These are phyloP conservation scores for Cystoisospora suis DNA, from an alignment of 169 alveolate genomes.

Conservation along the genomic window DNA sequence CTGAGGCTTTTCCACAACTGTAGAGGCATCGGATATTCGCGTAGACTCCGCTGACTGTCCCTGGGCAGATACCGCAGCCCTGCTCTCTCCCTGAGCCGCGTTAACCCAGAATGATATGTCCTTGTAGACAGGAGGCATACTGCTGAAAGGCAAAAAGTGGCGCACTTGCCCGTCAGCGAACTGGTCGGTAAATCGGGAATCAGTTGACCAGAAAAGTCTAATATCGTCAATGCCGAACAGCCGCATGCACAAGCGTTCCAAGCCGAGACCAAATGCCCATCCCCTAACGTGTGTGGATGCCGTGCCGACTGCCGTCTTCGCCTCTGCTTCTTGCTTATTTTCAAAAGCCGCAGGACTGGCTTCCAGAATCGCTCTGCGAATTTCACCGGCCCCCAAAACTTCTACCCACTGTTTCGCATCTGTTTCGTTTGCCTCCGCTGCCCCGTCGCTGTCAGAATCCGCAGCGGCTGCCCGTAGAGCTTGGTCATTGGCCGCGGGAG, in stretches of 20 bases:
- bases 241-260: slow-evolving; percentile 86
- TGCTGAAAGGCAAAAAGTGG: slow-evolving; percentile 80
- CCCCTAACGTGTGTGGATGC: slow-evolving; percentile 68
- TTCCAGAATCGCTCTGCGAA: slow-evolving; percentile 75
- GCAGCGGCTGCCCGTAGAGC: neutral
- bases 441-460: neutral
- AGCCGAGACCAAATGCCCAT: slow-evolving; percentile 89
- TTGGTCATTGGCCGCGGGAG: neutral
- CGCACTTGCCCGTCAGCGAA: slow-evolving; percentile 78
- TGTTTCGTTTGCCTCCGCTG: neutral
- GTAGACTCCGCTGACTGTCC: too few species aligned
- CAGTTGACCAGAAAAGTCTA: slow-evolving; percentile 85
- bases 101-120: slow-evolving; percentile 84
- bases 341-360: neutral
- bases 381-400: slow-evolving; percentile 87
- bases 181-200: slow-evolving; percentile 76
- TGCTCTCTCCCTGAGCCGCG: slow-evolving; percentile 77
- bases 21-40: too few species aligned
- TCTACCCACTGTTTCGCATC: slow-evolving; percentile 79
- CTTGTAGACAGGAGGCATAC: slow-evolving; percentile 84
- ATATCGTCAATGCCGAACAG: slow-evolving; percentile 84
- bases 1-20: too few species aligned
- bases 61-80: too few species aligned
- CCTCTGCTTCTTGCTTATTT: neutral
- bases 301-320: neutral